Evolutionary conservation across 139 green algal genomes (phyloP).

Genomic region (Tetradesmus lagerheimii): DNA sequence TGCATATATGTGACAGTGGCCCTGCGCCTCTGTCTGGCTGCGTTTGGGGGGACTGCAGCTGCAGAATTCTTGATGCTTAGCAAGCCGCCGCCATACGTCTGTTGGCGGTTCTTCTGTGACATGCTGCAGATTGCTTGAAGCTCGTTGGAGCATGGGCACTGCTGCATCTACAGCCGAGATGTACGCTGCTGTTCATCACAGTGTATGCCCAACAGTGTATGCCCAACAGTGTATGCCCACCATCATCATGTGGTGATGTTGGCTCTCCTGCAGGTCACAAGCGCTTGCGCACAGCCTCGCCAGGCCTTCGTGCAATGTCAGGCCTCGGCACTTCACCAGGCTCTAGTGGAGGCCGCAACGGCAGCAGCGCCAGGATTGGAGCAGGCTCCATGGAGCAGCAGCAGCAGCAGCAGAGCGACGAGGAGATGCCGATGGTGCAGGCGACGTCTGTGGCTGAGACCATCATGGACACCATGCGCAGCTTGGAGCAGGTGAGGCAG

Average conservation of each 20-base stretch:
- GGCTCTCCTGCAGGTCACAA: constrained; percentile 17
- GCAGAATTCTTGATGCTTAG: too few species aligned
- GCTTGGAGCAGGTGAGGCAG: constrained; percentile 8
- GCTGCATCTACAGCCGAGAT: too few species aligned
- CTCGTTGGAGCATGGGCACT: too few species aligned
- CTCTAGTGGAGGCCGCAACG: background rate
- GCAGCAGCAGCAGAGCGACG: background rate
- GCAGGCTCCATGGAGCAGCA: constrained; percentile 9
- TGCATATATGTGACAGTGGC: too few species aligned
- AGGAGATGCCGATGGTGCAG: constrained; percentile 13
- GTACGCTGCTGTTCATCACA: too few species aligned
- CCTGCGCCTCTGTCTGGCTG: too few species aligned
- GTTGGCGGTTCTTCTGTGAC: too few species aligned
- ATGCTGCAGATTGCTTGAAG: too few species aligned
- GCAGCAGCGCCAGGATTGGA: background rate
- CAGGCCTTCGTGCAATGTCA: constrained; percentile 27
- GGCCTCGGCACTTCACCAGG: constrained; percentile 33
- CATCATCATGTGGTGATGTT: background rate
- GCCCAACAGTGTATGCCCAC: too few species aligned
- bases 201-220: too few species aligned
- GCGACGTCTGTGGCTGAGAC: constrained; percentile 27
- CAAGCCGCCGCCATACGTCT: too few species aligned
- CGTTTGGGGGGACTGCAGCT: too few species aligned
- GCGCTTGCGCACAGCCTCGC: background rate
- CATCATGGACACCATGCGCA: constrained; percentile 36